phyloP scores from a whole-genome alignment of 306 rosid genomes.

The barrel medic (Medicago truncatula) region MtrunA17r5.0-ANR NC_053045.1:47538001-47538500 shows the following conservation, averaged over 20 bases:
- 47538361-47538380: too few relatives aligned
- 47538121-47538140: background rate
- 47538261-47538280: background rate
- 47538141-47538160: background rate
- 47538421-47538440: too few relatives aligned
- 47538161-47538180: background rate
- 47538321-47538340: too few relatives aligned
- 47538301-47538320: too few relatives aligned
- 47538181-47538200: background rate
- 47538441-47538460: too few relatives aligned
- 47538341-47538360: too few relatives aligned
- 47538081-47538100: background rate
- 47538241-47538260: background rate
- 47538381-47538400: too few relatives aligned
- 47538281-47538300: too few relatives aligned
- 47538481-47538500: too few relatives aligned
- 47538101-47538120: background rate
- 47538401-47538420: too few relatives aligned
- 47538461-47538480: too few relatives aligned
- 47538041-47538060: background rate
- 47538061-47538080: background rate
- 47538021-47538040: background rate
- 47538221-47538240: background rate
- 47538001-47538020: background rate
- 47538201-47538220: background rate